Percentiles rank a stretch among this genome's conserved stretches.
Evolutionary conservation across 2,329 filamentous ascomycete species (phyloP).

Genomic region (Curvularia eragrostidis): DNA sequence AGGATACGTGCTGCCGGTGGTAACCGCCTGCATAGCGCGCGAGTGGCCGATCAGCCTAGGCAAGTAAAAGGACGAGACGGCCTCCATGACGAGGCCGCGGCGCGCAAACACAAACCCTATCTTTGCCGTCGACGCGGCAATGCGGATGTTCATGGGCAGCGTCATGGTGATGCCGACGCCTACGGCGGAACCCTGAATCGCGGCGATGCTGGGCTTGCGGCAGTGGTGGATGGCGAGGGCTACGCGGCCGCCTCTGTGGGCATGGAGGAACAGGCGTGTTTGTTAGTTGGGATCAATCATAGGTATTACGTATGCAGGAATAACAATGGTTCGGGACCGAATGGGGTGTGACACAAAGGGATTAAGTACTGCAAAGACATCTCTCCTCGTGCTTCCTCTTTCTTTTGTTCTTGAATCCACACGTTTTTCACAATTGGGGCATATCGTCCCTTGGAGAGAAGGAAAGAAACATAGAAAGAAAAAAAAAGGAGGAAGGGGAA

Average conservation of each 20-base stretch:
- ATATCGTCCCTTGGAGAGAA: too few relatives aligned
- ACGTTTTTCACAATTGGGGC: not conserved
- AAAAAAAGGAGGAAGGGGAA: not conserved
- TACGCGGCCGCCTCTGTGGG: slow-evolving; percentile 55
- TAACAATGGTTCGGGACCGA: too few relatives aligned
- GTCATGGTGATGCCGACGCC: slow-evolving; percentile 67
- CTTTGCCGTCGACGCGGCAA: slow-evolving; percentile 64
- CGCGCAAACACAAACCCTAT: slow-evolving; percentile 77
- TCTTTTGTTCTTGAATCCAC: not conserved
- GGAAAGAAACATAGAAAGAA: not conserved
- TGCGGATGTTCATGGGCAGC: slow-evolving; percentile 62
- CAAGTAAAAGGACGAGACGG: slow-evolving; percentile 73
- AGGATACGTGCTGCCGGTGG: slow-evolving; percentile 68
- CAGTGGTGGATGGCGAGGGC: slow-evolving; percentile 63
- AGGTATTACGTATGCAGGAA: too few relatives aligned
- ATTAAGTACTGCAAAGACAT: too few relatives aligned
- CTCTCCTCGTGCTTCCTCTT: not conserved
- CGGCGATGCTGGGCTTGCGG: slow-evolving; percentile 63
- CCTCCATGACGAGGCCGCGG: slow-evolving; percentile 75
- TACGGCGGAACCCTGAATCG: slow-evolving; percentile 63
- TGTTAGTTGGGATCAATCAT: too few relatives aligned
- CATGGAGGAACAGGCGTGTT: too few relatives aligned
- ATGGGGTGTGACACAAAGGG: too few relatives aligned
- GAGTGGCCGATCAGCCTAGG: slow-evolving; percentile 71
- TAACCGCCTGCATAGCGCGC: slow-evolving; percentile 69